These are phyloP conservation scores for Lonicera japonica DNA, from an alignment of 129 eudicot species.

Conservation along the genomic window DNA sequence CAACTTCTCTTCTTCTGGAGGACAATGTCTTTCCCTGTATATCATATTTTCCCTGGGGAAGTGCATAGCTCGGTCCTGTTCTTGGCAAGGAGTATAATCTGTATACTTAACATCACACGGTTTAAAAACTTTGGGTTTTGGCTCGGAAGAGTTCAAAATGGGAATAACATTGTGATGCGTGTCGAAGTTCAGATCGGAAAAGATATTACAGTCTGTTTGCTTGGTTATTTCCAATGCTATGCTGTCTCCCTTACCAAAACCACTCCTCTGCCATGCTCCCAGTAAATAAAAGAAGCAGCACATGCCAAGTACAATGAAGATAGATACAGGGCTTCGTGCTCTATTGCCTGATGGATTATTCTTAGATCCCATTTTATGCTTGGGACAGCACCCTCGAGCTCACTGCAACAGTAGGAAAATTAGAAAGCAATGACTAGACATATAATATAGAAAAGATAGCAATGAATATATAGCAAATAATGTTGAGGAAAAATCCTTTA, in stretches of 20 bases:
- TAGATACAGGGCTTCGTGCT: constrained; percentile 66
- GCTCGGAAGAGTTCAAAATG: constrained; percentile 46
- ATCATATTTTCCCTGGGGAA: constrained; percentile 90
- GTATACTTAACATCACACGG: constrained; percentile 62
- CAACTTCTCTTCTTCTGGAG: constrained; percentile 70
- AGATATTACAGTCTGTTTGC: constrained; percentile 46
- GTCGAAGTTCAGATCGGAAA: constrained; percentile 60
- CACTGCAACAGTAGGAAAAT: constrained; percentile 18
- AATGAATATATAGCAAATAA: neutral
- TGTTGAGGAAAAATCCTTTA: neutral
- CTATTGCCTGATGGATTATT: constrained; percentile 36
- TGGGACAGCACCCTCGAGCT: constrained; percentile 20
- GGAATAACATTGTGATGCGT: constrained; percentile 57
- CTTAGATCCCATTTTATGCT: constrained; percentile 66
- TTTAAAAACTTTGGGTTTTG: constrained; percentile 51
- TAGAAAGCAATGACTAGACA: neutral
- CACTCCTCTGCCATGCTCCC: constrained; percentile 94
- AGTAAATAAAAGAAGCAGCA: constrained; percentile 89
- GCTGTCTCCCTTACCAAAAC: constrained; percentile 79
- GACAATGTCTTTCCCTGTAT: constrained; percentile 95
- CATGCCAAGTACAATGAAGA: constrained; percentile 63
- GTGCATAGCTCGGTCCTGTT: constrained; percentile 85
- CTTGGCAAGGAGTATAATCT: constrained; percentile 93
- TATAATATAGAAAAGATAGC: neutral
- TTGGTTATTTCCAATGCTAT: constrained; percentile 64